These are phyloP conservation scores for Hortiboletus flavorubellus DNA, from an alignment of 768 basidiomycete genomes.

Conservation along the genomic window DNA sequence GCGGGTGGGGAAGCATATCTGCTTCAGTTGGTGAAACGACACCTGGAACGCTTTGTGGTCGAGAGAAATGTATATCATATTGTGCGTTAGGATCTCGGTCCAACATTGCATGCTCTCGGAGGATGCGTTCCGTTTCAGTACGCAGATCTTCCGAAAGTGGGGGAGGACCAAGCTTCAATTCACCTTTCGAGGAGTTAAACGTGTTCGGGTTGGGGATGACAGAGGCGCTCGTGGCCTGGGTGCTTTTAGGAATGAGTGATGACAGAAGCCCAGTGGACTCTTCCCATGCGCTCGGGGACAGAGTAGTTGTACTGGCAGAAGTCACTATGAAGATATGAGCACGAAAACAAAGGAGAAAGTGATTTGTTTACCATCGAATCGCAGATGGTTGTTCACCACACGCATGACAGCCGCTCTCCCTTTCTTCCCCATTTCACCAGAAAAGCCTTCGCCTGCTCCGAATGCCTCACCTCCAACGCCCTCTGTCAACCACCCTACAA, in stretches of 20 bases:
- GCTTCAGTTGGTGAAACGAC: slow-evolving; percentile 59
- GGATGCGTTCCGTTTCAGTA: slow-evolving; percentile 71
- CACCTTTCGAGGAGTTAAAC: slow-evolving; percentile 73
- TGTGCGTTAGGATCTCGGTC: slow-evolving; percentile 66
- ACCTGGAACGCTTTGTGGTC: slow-evolving; percentile 50
- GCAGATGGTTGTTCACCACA: slow-evolving; percentile 90
- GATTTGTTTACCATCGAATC: slow-evolving; percentile 71
- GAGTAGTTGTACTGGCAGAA: slow-evolving; percentile 59
- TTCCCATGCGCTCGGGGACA: slow-evolving; percentile 71
- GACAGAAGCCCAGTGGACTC: slow-evolving; percentile 83
- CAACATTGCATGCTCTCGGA: slow-evolving; percentile 79
- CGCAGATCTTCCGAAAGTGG: slow-evolving; percentile 79
- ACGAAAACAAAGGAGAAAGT: slow-evolving; percentile 1
- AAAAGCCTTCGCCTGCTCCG: slow-evolving; percentile 75
- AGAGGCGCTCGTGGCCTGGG: slow-evolving; percentile 36
- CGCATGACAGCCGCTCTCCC: slow-evolving; percentile 89
- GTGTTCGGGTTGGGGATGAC: slow-evolving; percentile 58
- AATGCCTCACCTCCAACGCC: slow-evolving; percentile 83
- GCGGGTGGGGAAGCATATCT: slow-evolving; percentile 80
- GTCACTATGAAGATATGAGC: slow-evolving; percentile 51
- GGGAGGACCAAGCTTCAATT: slow-evolving; percentile 81
- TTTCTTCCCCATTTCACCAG: slow-evolving; percentile 77
- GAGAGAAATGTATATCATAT: slow-evolving; percentile 56
- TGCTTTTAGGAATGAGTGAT: slow-evolving; percentile 65
- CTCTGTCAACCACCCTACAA: slow-evolving; percentile 96